These are phyloP conservation scores for Cordyceps cateniannulata DNA, from an alignment of 2,329 filamentous ascomycete genomes.

Conservation along the genomic window DNA sequence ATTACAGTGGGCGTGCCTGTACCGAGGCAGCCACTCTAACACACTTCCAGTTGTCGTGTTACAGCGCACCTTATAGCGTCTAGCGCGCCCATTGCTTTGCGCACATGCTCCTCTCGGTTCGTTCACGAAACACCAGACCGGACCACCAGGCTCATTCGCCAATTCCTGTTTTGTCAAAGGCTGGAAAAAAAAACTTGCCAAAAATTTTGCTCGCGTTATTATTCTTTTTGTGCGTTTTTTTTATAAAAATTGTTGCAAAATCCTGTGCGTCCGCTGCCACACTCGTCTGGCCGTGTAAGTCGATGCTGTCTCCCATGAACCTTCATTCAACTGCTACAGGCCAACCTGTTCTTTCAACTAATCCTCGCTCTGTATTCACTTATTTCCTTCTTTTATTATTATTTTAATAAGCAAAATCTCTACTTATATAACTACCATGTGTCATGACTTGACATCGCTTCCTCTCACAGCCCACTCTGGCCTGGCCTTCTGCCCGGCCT, in stretches of 20 bases:
- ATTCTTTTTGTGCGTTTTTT: not conserved
- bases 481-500: not conserved
- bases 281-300: not conserved
- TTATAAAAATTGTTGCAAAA: too few relatives aligned
- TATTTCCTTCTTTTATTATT: not conserved
- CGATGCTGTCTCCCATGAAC: not conserved
- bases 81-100: not conserved
- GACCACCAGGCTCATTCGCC: not conserved
- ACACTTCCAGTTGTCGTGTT: too few relatives aligned
- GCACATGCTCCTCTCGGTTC: slow-evolving; percentile 8
- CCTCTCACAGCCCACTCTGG: not conserved
- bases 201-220: not conserved
- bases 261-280: not conserved
- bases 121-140: not conserved
- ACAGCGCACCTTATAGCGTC: not conserved
- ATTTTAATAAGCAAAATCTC: not conserved
- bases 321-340: not conserved
- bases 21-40: not conserved
- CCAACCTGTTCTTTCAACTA: not conserved
- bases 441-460: not conserved
- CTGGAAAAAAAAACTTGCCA: not conserved
- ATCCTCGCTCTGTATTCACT: not conserved
- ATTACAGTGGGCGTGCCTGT: too few relatives aligned
- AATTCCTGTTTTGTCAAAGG: not conserved
- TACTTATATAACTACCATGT: not conserved